Evolutionary conservation across 345 rosid genomes (phyloP).

Genomic region (Murraya paniculata): DNA sequence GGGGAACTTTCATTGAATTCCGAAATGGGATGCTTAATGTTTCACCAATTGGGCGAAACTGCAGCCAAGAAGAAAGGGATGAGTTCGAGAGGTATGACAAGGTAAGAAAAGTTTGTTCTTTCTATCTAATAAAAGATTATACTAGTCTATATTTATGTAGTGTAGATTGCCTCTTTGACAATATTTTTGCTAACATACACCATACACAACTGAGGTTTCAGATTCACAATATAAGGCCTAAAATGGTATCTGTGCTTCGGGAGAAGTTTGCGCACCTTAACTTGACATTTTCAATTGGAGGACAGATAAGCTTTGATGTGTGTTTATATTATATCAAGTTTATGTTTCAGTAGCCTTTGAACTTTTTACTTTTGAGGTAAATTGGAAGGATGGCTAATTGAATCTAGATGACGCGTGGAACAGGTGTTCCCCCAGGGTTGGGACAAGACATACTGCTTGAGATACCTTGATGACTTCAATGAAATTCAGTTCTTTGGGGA

Average conservation of each 20-base stretch:
- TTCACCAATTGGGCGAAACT: conserved; percentile 96
- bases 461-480: conserved; percentile 65
- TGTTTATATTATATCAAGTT: conserved; percentile 26
- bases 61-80: conserved; percentile 99
- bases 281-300: conserved; percentile 94
- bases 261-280: conserved; percentile 89
- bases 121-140: neutral
- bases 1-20: conserved; percentile 98
- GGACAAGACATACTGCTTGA: conserved; percentile 99
- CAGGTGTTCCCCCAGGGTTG: conserved; percentile 97
- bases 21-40: conserved; percentile 97
- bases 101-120: conserved; percentile 36
- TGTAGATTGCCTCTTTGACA: conserved; percentile 13
- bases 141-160: neutral
- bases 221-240: conserved; percentile 80
- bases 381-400: neutral
- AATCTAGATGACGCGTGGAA: conserved; percentile 9
- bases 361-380: neutral
- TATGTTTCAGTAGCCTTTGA: conserved; percentile 11
- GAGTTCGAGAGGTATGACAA: conserved; percentile 94
- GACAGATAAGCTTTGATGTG: conserved; percentile 98
- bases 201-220: conserved; percentile 35
- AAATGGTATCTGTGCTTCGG: conserved; percentile 78
- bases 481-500: conserved; percentile 99
- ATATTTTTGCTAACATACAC: neutral